phyloP scores from a whole-genome alignment of 2,329 filamentous ascomycete species.

The Penicillium polonicum region DNA sequence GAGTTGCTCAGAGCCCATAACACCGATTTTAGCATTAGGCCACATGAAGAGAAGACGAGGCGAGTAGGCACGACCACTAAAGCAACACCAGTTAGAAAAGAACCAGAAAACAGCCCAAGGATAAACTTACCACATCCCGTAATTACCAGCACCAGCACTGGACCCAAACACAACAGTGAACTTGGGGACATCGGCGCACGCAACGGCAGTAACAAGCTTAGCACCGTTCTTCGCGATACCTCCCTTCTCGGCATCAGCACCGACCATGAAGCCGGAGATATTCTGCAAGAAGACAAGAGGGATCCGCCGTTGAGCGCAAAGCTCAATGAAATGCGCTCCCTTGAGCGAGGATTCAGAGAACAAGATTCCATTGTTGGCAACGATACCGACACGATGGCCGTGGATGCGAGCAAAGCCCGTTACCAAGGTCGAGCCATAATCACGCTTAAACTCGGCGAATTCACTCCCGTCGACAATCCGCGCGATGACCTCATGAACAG shows the following conservation, averaged over 20 bases:
- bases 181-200: slow-evolving; percentile 91
- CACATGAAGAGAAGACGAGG: slow-evolving; percentile 93
- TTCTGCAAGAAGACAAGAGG: slow-evolving; percentile 94
- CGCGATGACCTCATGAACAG: slow-evolving; percentile 86
- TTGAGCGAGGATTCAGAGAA: slow-evolving; percentile 88
- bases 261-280: slow-evolving; percentile 98
- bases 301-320: slow-evolving; percentile 85
- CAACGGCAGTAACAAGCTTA: slow-evolving; percentile 92
- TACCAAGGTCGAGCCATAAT: slow-evolving; percentile 84
- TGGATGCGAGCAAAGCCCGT: slow-evolving; percentile 90
- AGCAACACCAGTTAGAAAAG: slow-evolving; percentile 3
- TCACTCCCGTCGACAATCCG: slow-evolving; percentile 86
- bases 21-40: slow-evolving; percentile 93
- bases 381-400: slow-evolving; percentile 84
- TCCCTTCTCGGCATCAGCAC: slow-evolving; percentile 83
- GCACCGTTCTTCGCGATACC: slow-evolving; percentile 98
- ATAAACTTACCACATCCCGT: slow-evolving; percentile 78
- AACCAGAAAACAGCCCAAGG: neutral
- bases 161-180: slow-evolving; percentile 95
- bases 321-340: slow-evolving; percentile 93
- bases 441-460: slow-evolving; percentile 91
- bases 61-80: slow-evolving; percentile 81
- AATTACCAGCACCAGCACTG: slow-evolving; percentile 92
- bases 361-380: slow-evolving; percentile 94
- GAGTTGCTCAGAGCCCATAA: slow-evolving; percentile 95